Conservation (phyloP, 2,329 filamentous ascomycete genomes). For the Myotisia sp. region DNA sequence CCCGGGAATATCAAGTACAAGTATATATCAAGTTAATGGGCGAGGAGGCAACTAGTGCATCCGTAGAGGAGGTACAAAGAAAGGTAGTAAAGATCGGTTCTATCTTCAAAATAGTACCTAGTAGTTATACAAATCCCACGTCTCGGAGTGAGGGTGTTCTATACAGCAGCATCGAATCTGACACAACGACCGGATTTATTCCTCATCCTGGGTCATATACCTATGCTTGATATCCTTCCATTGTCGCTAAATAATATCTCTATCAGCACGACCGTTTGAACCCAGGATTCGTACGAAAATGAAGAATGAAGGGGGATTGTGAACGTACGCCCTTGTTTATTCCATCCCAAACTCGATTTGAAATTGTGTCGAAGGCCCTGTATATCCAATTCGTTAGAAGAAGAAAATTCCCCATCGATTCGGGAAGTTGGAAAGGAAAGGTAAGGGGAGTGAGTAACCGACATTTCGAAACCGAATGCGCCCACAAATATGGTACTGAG, state of each 20-base stretch:
- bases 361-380: constrained; percentile 68
- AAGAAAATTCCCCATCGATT: neutral
- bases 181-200: neutral
- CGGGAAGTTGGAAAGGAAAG: no score
- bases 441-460: constrained; percentile 29
- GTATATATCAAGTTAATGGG: no score
- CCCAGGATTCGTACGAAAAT: no score
- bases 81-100: no score
- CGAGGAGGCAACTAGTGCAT: no score
- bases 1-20: no score
- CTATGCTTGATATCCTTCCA: constrained; percentile 97
- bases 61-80: no score
- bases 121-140: no score
- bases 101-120: no score
- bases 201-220: constrained; percentile 58
- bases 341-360: constrained; percentile 79
- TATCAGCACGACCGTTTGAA: no score
- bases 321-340: constrained; percentile 78
- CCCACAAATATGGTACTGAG: constrained; percentile 70
- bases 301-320: constrained; percentile 1
- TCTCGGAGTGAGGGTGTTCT: no score
- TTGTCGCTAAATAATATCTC: constrained; percentile 69
- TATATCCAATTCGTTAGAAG: neutral
- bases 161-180: no score
- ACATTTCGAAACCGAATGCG: constrained; percentile 92